Conservation (phyloP, 345 rosid genomes). For the Gossypium stocksii region DNA sequence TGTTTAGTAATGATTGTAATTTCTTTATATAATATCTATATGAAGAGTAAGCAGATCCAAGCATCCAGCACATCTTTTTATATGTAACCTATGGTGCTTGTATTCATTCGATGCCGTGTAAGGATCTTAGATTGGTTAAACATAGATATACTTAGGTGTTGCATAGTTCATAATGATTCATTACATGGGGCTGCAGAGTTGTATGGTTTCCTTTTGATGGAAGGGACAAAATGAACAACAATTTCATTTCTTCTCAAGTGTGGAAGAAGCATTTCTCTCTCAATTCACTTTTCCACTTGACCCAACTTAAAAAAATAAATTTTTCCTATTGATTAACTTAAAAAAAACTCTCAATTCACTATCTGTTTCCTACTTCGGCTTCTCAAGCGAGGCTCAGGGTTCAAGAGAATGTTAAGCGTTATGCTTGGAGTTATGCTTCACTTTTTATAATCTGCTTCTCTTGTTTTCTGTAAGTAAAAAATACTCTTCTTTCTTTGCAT, state of each 20-base stretch:
- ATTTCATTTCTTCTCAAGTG: too few relatives aligned
- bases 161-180: background rate
- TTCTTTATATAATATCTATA: too few relatives aligned
- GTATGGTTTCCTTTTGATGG: background rate
- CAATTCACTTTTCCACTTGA: too few relatives aligned
- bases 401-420: constrained; percentile 88
- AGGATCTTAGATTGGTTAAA: background rate
- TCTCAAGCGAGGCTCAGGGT: constrained; percentile 72
- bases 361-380: constrained; percentile 71
- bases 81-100: background rate
- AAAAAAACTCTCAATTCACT: too few relatives aligned
- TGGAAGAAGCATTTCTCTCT: too few relatives aligned
- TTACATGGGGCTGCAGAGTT: background rate
- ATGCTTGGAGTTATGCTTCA: constrained; percentile 64
- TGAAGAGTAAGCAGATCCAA: too few relatives aligned
- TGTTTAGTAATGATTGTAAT: too few relatives aligned
- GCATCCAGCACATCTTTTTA: too few relatives aligned
- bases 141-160: background rate
- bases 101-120: background rate
- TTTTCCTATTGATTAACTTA: too few relatives aligned
- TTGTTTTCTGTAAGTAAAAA: constrained; percentile 60
- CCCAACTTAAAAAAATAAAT: too few relatives aligned
- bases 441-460: constrained; percentile 77
- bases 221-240: background rate
- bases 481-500: background rate